Base-by-base conservation (phyloP, 345 rosid genomes). In the Citrus glauca region DNA sequence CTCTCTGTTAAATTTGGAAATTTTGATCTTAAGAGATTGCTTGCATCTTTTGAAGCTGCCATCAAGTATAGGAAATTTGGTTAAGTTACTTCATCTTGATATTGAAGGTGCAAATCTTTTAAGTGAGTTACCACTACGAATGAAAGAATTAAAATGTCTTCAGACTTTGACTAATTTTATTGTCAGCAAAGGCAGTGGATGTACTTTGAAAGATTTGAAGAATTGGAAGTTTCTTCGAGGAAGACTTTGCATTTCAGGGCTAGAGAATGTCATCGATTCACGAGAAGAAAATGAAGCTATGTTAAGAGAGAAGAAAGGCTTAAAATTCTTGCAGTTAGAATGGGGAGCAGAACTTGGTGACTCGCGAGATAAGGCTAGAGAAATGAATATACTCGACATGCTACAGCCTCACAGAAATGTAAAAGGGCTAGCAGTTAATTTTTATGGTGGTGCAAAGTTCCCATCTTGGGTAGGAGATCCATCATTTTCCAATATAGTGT, bases 41-140 rank as follows among this genome's bases (percentile, higher is more conserved):
- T 0, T 0, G 24, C 9, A 7, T 48, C 71, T 78, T 24, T n/a
- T 2, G 4, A 24, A 60, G 32, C 25, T 65, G 71, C 81, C 81
- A 2, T 9, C 7, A 2, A 40, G 27, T 25, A 32, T 78, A 19
- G 53, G 14, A 7, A 17, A 64, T 5, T 60, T 72, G 22, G 42
- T 55, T 14, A 79, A 72, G 24, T 38, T 72, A 63, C 59, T 6
- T n/a, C 66, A 72, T 79, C 59, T 64, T 64, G 68, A 64, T 64
- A 64, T 64, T 3, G 14, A 5, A 30, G 40, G 19, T 30, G 7
- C 38, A 64, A 17, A 2, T 13, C 32, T 64, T 11, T 42, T 42
- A 33, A 8, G 6, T 33, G 69, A 66, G 69, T 19, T 66, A n/a
- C 69, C 69, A 35, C 37, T 35, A 19, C 45, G 48, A 66, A 35